Base-by-base conservation (phyloP, 2,329 filamentous ascomycete species). In the Elsinoe perseae region DNA sequence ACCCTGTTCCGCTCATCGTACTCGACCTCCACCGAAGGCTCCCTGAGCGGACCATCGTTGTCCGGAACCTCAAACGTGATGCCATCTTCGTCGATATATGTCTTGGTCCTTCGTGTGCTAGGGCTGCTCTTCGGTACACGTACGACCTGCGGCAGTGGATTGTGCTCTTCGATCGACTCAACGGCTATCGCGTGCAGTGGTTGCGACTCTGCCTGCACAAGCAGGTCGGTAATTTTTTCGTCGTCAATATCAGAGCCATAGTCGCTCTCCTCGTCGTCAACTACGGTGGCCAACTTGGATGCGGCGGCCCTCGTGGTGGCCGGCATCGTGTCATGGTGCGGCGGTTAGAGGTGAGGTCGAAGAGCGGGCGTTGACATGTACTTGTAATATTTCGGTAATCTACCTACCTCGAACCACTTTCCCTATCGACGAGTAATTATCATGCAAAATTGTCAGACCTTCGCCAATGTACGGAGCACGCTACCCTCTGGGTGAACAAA, bases 201-300 rank as follows among this genome's bases (percentile, higher is more conserved):
- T 43, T 70, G 68, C 21, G 69, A 61, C 40, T 69, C 69, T 54
- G 75, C 69, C 61, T 75, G 69, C 50, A 73, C 71, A 53, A 84
- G 69, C 27, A 84, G 66, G 36, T 75, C 70, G 63, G 75, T 73
- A 56, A 83, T 64, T 30, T 79, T 69, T 46, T 75, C 73, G 60
- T 81, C 77, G 69, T 83, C 80, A 60, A 80, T 78, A 59, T 86
- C 82, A 4, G 80, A 82, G 59, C 81, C 83, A 75, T 85, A 85
- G 61, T 84, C 81, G 67, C 79, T 83, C 46, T 72, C 64, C 16
- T 61, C 59, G 23, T 56, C 59, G 28, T 57, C 55, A 46, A 59
- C 57, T 55, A 40, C 36, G 30, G 56, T 40, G 40, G 14, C 32
- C 36, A 32, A 34, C 16, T 28, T 30, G 21, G 50, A 34, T n/a